Evolutionary conservation across 164 flowering plant genomes (phyloP).

Genomic region (Akebia trifoliata): DNA sequence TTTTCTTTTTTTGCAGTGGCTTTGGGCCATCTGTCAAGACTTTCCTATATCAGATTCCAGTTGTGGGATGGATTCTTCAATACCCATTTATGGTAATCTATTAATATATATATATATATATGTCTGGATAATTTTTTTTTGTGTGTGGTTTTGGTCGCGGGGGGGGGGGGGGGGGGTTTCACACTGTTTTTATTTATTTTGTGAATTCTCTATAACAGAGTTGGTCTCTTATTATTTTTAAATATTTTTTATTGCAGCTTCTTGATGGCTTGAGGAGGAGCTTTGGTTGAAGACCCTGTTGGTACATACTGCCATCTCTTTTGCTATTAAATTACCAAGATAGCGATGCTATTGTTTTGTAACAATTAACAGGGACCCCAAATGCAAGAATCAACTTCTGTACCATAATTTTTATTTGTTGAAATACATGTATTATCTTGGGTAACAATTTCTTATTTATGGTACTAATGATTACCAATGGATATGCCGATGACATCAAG

Average conservation of each 20-base stretch:
- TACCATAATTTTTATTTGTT: neutral
- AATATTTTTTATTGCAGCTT: conserved; percentile 24
- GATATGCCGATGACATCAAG: too few species aligned
- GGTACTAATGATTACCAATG: too few species aligned
- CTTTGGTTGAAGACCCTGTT: conserved; percentile 16
- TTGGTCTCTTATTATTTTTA: too few species aligned
- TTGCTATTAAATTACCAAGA: neutral
- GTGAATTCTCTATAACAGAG: too few species aligned
- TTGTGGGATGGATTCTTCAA: conserved; percentile 64
- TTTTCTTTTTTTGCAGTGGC: conserved; percentile 40
- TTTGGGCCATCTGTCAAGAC: conserved; percentile 62
- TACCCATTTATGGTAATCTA: conserved; percentile 52
- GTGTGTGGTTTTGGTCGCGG: too few species aligned
- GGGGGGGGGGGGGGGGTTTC: too few species aligned
- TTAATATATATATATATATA: too few species aligned
- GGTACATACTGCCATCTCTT: neutral
- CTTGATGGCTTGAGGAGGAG: conserved; percentile 23
- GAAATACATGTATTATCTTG: too few species aligned
- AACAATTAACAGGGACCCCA: neutral
- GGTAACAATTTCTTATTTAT: too few species aligned
- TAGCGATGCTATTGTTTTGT: conserved; percentile 1
- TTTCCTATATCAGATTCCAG: conserved; percentile 65
- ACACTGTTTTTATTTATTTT: too few species aligned
- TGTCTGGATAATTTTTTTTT: too few species aligned
- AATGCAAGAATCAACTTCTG: neutral